Conservation (phyloP, 306 rosid genomes). For the Vigna nakashimae region DNA sequence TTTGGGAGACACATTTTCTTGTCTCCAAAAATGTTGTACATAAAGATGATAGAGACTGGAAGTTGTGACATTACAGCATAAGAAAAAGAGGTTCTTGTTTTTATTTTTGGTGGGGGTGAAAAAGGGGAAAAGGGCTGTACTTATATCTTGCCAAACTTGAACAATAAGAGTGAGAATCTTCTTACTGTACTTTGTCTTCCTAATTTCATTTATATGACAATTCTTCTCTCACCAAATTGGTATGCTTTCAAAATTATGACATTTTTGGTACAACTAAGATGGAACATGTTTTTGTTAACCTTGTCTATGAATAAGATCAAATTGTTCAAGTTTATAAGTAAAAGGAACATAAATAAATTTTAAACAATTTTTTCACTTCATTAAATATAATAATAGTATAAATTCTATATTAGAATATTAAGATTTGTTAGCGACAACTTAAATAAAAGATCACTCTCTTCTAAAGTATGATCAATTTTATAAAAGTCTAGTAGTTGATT, state of each 20-base stretch:
- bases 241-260: background rate
- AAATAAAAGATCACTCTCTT: no score
- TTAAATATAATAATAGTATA: no score
- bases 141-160: conserved; percentile 62
- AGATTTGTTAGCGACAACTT: no score
- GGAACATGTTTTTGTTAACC: background rate
- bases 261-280: background rate
- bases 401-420: no score
- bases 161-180: conserved; percentile 58
- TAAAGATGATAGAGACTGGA: conserved; percentile 53
- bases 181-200: conserved; percentile 31
- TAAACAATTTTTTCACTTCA: no score
- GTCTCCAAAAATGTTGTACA: conserved; percentile 62
- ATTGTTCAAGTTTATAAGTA: no score
- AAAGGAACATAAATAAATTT: no score
- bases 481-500: no score
- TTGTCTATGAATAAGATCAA: background rate
- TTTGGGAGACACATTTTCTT: conserved; percentile 56
- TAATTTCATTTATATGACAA: conserved; percentile 6
- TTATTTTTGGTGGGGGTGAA: conserved; percentile 31
- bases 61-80: conserved; percentile 41
- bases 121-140: conserved; percentile 48
- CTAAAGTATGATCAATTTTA: no score
- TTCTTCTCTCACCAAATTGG: conserved; percentile 25
- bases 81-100: conserved; percentile 33